Evolutionary conservation across 1,139 yeast genomes (phyloP), one percentile per base, ranked within the genome.

Genomic region (Petasospora rhodanensis): DNA sequence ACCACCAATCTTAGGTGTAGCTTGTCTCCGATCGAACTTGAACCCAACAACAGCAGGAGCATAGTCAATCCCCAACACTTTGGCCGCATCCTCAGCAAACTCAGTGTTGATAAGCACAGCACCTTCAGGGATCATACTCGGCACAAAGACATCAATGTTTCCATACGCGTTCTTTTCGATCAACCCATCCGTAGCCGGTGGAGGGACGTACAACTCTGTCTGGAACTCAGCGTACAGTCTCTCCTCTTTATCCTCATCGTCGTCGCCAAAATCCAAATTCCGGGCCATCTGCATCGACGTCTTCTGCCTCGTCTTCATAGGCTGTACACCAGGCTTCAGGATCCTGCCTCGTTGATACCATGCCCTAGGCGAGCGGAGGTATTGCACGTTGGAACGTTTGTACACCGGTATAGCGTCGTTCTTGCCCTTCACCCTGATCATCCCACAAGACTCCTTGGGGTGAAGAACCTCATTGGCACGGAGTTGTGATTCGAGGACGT

Each of bases 1-100:
- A 2, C 98, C 98, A 4, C 80, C 78, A 33, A 79, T 73, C 37
- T 67, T 64, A 0, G 95, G 94, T 14, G 76, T 76, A 0, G 82
- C 79, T 4, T 61, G 60, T 28, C 71, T 53, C 38, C 54, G 53
- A 30, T 64, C 68, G 56, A 84, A 91, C 38, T 84, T 91, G 61
- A 93, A 89, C 0, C 93, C 87, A 4, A 80, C 78, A 4, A 89
- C 86, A 0, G 96, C 97, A 30, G 75, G 77, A 0, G 96, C 97
- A 59, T 70, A 87, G 49, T 86, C 95, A 6, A 91, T 68, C 0
- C 72, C 77, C 15, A 89, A 49, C 1, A 78, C 53, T 35, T 68
- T 70, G 0, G 95, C 95, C 0, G 97, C 96, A 34, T 66, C 66
- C 27, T 72, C 76, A 0, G 83, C 73, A 40, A 68, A 56, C 20